These are phyloP conservation scores for Curvularia lunata DNA, from an alignment of 2,329 filamentous ascomycete genomes.

Conservation along the genomic window DNA sequence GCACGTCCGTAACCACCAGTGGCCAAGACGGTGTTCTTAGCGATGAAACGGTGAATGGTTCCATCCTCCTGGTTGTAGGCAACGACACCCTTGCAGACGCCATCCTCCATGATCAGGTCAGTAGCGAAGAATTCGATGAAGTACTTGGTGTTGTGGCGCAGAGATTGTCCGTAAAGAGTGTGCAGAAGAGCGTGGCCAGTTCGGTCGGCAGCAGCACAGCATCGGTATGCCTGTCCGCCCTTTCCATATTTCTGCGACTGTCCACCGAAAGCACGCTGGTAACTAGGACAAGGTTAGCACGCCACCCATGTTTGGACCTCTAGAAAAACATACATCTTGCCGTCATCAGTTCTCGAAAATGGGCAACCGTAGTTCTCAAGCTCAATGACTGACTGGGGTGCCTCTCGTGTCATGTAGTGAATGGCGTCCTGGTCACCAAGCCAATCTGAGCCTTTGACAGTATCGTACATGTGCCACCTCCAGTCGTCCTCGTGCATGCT, in stretches of 20 bases:
- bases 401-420: conserved; percentile 98
- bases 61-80: conserved; percentile 99
- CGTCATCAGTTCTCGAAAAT: conserved; percentile 94
- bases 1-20: conserved; percentile 97
- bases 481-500: conserved; percentile 96
- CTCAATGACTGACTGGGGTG: conserved; percentile 88
- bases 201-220: conserved; percentile 93
- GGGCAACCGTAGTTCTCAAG: conserved; percentile 97
- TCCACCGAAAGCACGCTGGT: conserved; percentile 98
- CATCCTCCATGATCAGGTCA: conserved; percentile 96
- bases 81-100: conserved; percentile 93
- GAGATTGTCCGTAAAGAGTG: conserved; percentile 96
- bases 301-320: no score
- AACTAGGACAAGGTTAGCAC: conserved; percentile 58
- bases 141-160: conserved; percentile 98
- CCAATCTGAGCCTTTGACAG: conserved; percentile 97
- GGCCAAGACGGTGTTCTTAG: conserved; percentile 94
- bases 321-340: conserved; percentile 72
- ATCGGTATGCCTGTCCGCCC: conserved; percentile 97
- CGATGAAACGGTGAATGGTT: conserved; percentile 94
- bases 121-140: conserved; percentile 99
- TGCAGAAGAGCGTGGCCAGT: conserved; percentile 97
- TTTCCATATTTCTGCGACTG: conserved; percentile 95
- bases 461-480: conserved; percentile 99
- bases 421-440: conserved; percentile 96